Conservation (phyloP, 225 moss, liverwort and hornwort species). For the Asterella californica region DNA sequence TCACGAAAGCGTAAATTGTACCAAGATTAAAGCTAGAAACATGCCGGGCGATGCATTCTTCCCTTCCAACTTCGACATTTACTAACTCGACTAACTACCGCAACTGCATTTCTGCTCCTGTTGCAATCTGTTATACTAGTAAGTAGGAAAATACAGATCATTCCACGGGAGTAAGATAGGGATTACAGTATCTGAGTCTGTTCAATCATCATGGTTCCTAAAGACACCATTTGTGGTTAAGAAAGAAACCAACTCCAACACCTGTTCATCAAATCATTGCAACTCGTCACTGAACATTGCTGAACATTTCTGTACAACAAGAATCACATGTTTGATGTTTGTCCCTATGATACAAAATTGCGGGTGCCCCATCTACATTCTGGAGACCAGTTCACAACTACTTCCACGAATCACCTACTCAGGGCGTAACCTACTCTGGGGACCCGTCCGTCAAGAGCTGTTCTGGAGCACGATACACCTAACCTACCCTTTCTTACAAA, state of each 20-base stretch:
- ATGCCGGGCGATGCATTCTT: too few relatives aligned
- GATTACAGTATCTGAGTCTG: too few relatives aligned
- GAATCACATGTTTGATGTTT: slow-evolving; percentile 27
- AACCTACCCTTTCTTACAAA: slow-evolving; percentile 41
- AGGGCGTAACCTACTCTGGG: slow-evolving; percentile 18
- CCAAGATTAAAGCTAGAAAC: too few relatives aligned
- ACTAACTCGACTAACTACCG: too few relatives aligned
- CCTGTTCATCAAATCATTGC: background rate
- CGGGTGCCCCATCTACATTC: slow-evolving; percentile 25
- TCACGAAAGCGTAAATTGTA: too few relatives aligned
- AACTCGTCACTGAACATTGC: slow-evolving; percentile 13
- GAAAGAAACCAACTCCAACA: background rate
- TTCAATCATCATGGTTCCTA: too few relatives aligned
- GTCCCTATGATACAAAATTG: slow-evolving; percentile 46
- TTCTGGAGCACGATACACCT: slow-evolving; percentile 29
- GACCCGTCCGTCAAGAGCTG: slow-evolving; percentile 27
- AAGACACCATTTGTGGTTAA: too few relatives aligned
- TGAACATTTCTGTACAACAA: slow-evolving; percentile 41
- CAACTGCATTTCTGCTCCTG: too few relatives aligned
- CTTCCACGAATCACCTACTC: slow-evolving; percentile 22
- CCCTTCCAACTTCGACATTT: too few relatives aligned
- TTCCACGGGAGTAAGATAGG: too few relatives aligned
- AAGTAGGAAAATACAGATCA: too few relatives aligned
- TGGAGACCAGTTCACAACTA: slow-evolving; percentile 21
- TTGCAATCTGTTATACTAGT: too few relatives aligned